Conservation (phyloP, 2,329 filamentous ascomycete species). For the Rhynchosporium agropyri region DNA sequence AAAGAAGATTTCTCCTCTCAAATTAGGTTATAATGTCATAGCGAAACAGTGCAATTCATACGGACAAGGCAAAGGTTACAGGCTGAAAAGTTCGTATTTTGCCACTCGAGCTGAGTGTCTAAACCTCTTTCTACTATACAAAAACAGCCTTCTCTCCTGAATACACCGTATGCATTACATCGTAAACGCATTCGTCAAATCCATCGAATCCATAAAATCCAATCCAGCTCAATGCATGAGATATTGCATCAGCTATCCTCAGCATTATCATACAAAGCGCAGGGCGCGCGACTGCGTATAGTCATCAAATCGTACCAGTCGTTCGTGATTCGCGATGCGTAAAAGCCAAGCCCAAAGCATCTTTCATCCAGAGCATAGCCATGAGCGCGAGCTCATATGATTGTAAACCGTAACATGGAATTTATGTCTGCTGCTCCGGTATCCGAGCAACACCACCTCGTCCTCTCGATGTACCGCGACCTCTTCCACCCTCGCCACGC, state of each 20-base stretch:
- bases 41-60: not conserved
- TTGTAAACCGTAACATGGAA: too few species aligned
- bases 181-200: not conserved
- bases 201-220: not conserved
- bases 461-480: slow-evolving; percentile 29
- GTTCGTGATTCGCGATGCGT: not conserved
- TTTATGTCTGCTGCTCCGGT: slow-evolving; percentile 3
- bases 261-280: slow-evolving; percentile 11
- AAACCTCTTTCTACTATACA: not conserved
- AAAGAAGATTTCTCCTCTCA: too few species aligned
- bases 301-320: not conserved
- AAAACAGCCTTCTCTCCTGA: slow-evolving; percentile 4
- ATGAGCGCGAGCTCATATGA: not conserved
- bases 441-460: slow-evolving; percentile 11
- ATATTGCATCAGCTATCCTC: not conserved
- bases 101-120: slow-evolving; percentile 2
- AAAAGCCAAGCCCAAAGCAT: not conserved
- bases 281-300: not conserved
- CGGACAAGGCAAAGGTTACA: not conserved
- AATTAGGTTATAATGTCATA: not conserved
- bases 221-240: not conserved
- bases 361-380: not conserved
- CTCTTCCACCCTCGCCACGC: slow-evolving; percentile 29
- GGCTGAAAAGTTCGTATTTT: slow-evolving; percentile 10
- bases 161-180: not conserved